Percentiles rank a stretch among this genome's conserved stretches.
Evolutionary conservation across 139 green algal species (phyloP).

Genomic region (Spirogloea muscicola): DNA sequence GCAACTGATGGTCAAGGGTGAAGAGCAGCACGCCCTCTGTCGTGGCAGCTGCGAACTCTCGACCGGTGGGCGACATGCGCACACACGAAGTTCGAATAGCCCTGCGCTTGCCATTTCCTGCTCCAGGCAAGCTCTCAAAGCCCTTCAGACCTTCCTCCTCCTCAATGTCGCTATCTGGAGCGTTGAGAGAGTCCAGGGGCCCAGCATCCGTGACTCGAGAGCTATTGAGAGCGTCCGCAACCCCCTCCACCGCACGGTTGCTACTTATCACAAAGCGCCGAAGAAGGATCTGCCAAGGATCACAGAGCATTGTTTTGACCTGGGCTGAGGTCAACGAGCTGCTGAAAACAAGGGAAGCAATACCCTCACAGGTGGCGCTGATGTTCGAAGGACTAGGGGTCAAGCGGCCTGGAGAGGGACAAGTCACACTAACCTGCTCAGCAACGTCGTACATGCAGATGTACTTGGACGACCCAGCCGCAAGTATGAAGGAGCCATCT

Average conservation of each 20-base stretch:
- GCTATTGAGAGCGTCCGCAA: slow-evolving; percentile 88
- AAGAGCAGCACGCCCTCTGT: slow-evolving; percentile 91
- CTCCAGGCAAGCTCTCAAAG: slow-evolving; percentile 43
- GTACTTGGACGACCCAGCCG: slow-evolving; percentile 66
- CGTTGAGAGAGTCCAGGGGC: slow-evolving; percentile 74
- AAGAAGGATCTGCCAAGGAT: slow-evolving; percentile 74
- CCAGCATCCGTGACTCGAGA: slow-evolving; percentile 87
- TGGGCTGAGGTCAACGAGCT: too few species aligned
- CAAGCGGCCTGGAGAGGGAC: too few species aligned
- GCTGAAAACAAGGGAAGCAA: too few species aligned
- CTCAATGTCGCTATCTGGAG: slow-evolving; percentile 56
- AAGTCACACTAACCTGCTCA: too few species aligned
- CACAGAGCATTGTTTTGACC: too few species aligned
- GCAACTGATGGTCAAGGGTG: slow-evolving; percentile 64
- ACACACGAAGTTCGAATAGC: slow-evolving; percentile 65
- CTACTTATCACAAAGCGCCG: slow-evolving; percentile 72
- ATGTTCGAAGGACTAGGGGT: too few species aligned
- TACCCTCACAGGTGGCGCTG: too few species aligned
- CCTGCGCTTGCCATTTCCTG: slow-evolving; percentile 24
- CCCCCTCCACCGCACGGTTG: slow-evolving; percentile 83
- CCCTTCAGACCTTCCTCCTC: slow-evolving; percentile 38
- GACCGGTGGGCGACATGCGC: slow-evolving; percentile 77
- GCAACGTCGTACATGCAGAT: slow-evolving; percentile 94
- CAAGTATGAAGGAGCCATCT: slow-evolving; percentile 83
- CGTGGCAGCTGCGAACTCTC: slow-evolving; percentile 79